These are phyloP conservation scores for Picea abies DNA, from an alignment of 83 land plant species.

Conservation along the genomic window DNA sequence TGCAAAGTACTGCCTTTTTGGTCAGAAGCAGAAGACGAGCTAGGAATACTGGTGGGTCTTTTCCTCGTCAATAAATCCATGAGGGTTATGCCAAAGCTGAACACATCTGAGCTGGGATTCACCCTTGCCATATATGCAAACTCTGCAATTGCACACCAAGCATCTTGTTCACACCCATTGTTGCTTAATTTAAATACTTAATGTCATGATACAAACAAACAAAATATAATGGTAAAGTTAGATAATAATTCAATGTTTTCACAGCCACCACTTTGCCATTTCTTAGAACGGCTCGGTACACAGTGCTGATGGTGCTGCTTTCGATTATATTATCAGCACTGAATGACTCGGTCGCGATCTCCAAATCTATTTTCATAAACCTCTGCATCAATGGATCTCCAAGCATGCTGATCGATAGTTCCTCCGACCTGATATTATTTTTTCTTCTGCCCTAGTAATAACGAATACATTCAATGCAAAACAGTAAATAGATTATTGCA, in stretches of 20 bases:
- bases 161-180: neutral
- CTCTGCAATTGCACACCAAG: constrained; percentile 23
- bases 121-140: constrained; percentile 56
- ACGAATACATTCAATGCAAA: neutral
- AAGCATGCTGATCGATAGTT: constrained; percentile 15
- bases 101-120: constrained; percentile 54
- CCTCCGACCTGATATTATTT: neutral
- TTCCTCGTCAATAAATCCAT: constrained; percentile 53
- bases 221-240: neutral
- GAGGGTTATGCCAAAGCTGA: constrained; percentile 59
- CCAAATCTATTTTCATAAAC: constrained; percentile 34
- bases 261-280: constrained; percentile 43
- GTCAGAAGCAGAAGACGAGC: neutral
- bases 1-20: constrained; percentile 34
- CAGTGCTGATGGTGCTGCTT: constrained; percentile 51
- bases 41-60: constrained; percentile 32
- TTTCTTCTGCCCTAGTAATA: constrained; percentile 13
- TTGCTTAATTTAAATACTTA: neutral
- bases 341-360: constrained; percentile 39
- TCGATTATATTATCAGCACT: no score
- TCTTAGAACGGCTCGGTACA: constrained; percentile 51
- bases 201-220: neutral
- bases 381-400: constrained; percentile 25
- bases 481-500: constrained; percentile 13
- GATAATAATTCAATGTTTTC: constrained; percentile 41